Base-by-base conservation (phyloP, 768 basidiomycete genomes). In the Pseudohyphozyma bogoriensis region DNA sequence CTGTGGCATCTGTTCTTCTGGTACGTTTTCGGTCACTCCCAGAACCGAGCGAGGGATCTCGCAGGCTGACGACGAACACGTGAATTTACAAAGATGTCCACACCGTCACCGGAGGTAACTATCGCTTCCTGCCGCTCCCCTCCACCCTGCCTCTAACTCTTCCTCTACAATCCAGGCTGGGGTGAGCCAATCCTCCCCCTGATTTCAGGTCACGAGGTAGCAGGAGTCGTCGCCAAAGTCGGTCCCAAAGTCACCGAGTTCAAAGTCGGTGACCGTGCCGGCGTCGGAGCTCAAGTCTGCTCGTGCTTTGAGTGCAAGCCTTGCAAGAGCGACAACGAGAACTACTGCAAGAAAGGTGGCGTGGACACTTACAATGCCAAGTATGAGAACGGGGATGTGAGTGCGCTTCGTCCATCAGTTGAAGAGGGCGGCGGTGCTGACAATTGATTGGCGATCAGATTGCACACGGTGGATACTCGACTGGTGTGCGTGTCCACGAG, bases 201-300 rank as follows among this genome's bases (percentile, higher is more conserved):
- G 28, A 54, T 68, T 22, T 31, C 37, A 9, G 69, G 69, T 3
- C 69, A 70, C 58, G 69, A 70, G 57, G 47, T 49, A 31, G 51
- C 59, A 8, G 69, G 69, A 3, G 64, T 35, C 46, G 70, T 68
- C n/a, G 67, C 66, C 32, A 60, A 67, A 29, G 73, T 77, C 42
- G 76, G 76, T 5, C 54, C 66, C 20, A 65, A 72, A 16, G 75
- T 76, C 39, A 67, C 60, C 45, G 73, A 73, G 59, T 74, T 76
- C 70, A 73, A 74, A 60, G 73, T 75, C 26, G 65, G 65, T 16
- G 65, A 66, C 44, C 47, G 55, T 20, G 64, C 52, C 13, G 60
- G 49, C 12, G 42, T 58, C 16, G 60, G 56, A 15, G 65, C 65
- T 31, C 62, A 70, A 56, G 67, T 74, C 18, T 58, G 54, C 52